Evolutionary conservation across 2,329 filamentous ascomycete genomes (phyloP).

Genomic region (Penicillium sp.): DNA sequence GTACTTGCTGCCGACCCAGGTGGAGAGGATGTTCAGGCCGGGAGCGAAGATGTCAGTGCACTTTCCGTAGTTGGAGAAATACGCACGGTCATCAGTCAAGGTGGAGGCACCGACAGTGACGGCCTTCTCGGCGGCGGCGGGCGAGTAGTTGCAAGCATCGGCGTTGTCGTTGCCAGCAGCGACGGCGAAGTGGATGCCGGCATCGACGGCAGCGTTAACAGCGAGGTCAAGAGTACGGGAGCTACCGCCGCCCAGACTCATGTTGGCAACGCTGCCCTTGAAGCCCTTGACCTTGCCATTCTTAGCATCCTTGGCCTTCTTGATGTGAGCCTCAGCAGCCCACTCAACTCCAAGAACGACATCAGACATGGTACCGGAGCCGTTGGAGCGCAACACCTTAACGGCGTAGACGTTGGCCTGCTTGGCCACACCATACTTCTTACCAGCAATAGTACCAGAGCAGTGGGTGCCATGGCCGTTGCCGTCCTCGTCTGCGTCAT

Average conservation of each 20-base stretch:
- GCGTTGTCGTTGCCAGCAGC: conserved; percentile 98
- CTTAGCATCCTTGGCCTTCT: conserved; percentile 74
- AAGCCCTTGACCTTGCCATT: conserved; percentile 88
- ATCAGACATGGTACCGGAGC: conserved; percentile 96
- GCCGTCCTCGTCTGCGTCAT: conserved; percentile 84
- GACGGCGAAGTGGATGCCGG: conserved; percentile 94
- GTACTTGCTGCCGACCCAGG: conserved; percentile 95
- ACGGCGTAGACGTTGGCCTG: conserved; percentile 95
- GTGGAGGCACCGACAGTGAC: conserved; percentile 95
- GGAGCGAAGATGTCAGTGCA: conserved; percentile 99
- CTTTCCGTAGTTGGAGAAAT: conserved; percentile 99
- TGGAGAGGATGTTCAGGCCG: conserved; percentile 93
- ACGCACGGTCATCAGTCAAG: conserved; percentile 89
- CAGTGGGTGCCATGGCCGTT: conserved; percentile 99
- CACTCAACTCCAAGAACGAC: conserved; percentile 98
- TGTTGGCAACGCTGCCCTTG: conserved; percentile 99
- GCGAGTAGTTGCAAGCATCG: conserved; percentile 98
- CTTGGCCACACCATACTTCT: conserved; percentile 99
- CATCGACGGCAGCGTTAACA: conserved; percentile 87
- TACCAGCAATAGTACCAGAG: conserved; percentile 94
- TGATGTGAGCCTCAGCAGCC: conserved; percentile 73
- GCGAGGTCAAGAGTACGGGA: conserved; percentile 84
- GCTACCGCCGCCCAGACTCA: conserved; percentile 98
- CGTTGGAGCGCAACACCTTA: conserved; percentile 97
- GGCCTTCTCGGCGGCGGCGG: conserved; percentile 83